Base-by-base conservation (phyloP, 331 rosid species). In the Telfairia occidentalis region DNA sequence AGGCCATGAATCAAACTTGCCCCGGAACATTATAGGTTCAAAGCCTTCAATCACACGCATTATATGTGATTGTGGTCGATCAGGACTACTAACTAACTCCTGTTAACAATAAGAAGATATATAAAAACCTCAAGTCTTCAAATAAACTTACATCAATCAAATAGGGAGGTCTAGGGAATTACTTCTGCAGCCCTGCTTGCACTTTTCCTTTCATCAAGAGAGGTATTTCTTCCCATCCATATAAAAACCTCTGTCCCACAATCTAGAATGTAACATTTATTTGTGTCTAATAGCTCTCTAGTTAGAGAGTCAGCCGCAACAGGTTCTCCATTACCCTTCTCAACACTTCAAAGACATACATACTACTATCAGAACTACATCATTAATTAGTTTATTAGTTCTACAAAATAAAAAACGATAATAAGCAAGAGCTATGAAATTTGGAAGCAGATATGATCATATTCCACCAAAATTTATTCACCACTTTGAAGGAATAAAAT, bases 1-100 rank as follows among this genome's bases (percentile, higher is more conserved):
- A 64, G 97, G 91, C 99, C 99, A 95, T 43, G 94, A 92, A 76
- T 85, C 90, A 13, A 95, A 95, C 88, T 92, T 95, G 34, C 97
- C 92, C 79, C 59, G 85, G 85, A 95, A 95, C 90, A 87, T 86
- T 79, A 95, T 90, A 7, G 97, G 89, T 86, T 95, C 99, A 73
- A 89, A 95, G 57, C 99, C 99, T 86, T 95, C 99, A 80, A 92
- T 92, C 34, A 95, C 86, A 73, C 97, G 97, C 83, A 86, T 87
- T 78, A 92, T 85, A 75, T 91, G 90, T 60, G 92, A 89, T 76
- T 86, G 84, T 32, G 85, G 83, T 70, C 96, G 84, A 78, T 81
- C 85, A 52, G 88, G 82, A 74, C 80, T 78, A 61, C 55, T 63
- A 72, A 87, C 80, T 76, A 95, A 72, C 80, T 90, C 97, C 99